These are phyloP conservation scores for Ganoderma boninense DNA, from an alignment of 1,284 basidiomycete species.

Conservation along the genomic window DNA sequence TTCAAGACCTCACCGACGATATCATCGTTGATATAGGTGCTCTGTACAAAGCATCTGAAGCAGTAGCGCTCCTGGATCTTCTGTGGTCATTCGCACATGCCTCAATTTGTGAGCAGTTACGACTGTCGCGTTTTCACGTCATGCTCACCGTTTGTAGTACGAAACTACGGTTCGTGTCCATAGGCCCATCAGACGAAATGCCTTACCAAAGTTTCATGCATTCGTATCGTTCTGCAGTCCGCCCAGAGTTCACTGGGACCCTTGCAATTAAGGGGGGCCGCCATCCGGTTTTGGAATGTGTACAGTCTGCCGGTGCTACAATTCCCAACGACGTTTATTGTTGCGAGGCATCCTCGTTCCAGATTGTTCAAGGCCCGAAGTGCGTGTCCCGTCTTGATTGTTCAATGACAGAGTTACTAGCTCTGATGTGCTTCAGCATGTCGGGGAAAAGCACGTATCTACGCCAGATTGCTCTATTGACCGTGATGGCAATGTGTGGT, in stretches of 20 bases:
- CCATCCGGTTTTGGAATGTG: slow-evolving; percentile 86
- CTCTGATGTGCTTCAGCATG: slow-evolving; percentile 17
- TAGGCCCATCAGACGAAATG: not conserved
- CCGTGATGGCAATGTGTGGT: slow-evolving; percentile 88
- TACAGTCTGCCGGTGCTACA: slow-evolving; percentile 73
- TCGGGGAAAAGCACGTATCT: slow-evolving; percentile 93
- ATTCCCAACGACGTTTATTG: slow-evolving; percentile 91
- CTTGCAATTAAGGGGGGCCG: slow-evolving; percentile 87
- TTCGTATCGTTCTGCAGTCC: slow-evolving; percentile 57
- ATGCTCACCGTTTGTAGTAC: slow-evolving; percentile 52
- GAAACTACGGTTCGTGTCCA: slow-evolving; percentile 67
- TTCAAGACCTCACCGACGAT: slow-evolving; percentile 72
- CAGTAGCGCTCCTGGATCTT: slow-evolving; percentile 89
- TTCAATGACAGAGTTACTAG: not conserved
- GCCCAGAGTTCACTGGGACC: slow-evolving; percentile 88
- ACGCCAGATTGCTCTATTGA: slow-evolving; percentile 84
- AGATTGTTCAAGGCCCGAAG: slow-evolving; percentile 91
- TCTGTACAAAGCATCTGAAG: slow-evolving; percentile 89
- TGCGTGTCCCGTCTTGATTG: slow-evolving; percentile 46
- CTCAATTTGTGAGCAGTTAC: slow-evolving; percentile 67
- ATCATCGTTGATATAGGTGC: slow-evolving; percentile 75
- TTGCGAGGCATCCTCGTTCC: slow-evolving; percentile 82
- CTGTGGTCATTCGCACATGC: slow-evolving; percentile 86
- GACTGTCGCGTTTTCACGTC: not conserved
- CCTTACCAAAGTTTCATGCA: not conserved